Base-by-base conservation (phyloP, 2,329 filamentous ascomycete species). In the Paramyrothecium roridum region DNA sequence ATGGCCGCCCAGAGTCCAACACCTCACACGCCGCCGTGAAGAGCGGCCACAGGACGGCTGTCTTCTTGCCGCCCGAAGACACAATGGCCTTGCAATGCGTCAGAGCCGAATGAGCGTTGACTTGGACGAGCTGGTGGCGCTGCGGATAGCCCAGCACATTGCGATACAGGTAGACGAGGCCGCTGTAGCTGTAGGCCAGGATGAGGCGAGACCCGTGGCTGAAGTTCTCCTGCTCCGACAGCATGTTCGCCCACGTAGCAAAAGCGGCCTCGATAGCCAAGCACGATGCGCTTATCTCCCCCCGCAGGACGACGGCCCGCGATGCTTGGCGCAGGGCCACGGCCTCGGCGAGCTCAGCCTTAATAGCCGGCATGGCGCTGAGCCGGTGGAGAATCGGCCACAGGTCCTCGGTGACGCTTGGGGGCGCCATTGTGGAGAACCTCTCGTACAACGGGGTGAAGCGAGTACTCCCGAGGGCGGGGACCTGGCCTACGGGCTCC, bases 361-460 rank as follows among this genome's bases (percentile, higher is more conserved):
- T 51, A 30, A 51, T 26, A 30, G 30, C 23, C 3, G 33, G 49
- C 49, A 51, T 37, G 26, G 23, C 26, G 30, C 30, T 40, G 33
- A 51, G 49, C n/a, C 49, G 49, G 49, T 51, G 33, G 16, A 51
- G 3, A 30, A 51, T 40, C 19, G 49, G 49, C 49, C 49, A 51
- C 10, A 51, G 49, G 20, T 40, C 49, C n/a, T 30, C 30, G 33
- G 49, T 21, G 13, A 51, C 37, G 33, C 33, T 30, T n/a, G 33
- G 33, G 23, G 37, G 26, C 8, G 49, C 10, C 19, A 33, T 43
- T 34, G 33, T 34, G 33, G 3, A 19, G 23, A 30, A 30, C 23
- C 20, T 30, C 23, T 23, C 23, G 17, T 23, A 16, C 21, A 20
- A 16, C 46, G 33, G 49, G 19, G 49, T 17, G 26, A 17, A 12